Base-by-base conservation (phyloP, 2,329 filamentous ascomycete genomes). In the Pseudogymnoascus sp. region DNA sequence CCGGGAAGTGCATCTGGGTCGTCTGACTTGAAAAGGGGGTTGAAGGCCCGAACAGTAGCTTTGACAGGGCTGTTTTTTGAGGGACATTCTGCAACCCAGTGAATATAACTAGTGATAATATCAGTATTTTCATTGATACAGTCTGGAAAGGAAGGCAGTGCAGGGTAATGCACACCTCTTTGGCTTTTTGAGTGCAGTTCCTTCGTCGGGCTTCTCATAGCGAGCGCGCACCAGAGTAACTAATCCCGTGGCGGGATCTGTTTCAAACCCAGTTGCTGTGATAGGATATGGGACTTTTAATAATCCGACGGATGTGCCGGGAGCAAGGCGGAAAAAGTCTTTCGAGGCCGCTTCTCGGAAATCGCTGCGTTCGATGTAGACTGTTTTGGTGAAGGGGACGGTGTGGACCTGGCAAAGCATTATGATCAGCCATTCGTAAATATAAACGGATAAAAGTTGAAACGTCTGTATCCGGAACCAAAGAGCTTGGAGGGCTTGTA, bases 291-390 rank as follows among this genome's bases (percentile, higher is more conserved):
- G 85, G 1, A 83, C 82, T 70, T 90, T 84, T 64, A 91, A 79
- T 2, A 93, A 78, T 43, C 89, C 89, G 22, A 92, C 89, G 1
- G 83, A 81, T 74, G 90, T 88, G 63, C 85, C 85, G 0, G 88
- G 88, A 0, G 89, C 85, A 18, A 93, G 81, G 30, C 89, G 86
- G 81, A 90, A 91, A 74, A 89, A 92, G 64, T 90, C 86, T 16
- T 83, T 80, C 65, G 82, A 84, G 66, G 89, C 87, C 38, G 82
- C 81, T 70, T 90, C 86, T 61, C 89, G 81, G 76, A 92, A 93
- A 71, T 93, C 89, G 58, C 80, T 82, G 61, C 86, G 84, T 67
- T 96, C 92, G 61, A 96, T 96, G 74, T 91, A 96, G 37, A 96
- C 82, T 1, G 82, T 90, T 67, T 84, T 85, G 1, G 90, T 91